Evolutionary conservation across 495 filamentous ascomycete genomes (phyloP).

Genomic region (Podospora conica): DNA sequence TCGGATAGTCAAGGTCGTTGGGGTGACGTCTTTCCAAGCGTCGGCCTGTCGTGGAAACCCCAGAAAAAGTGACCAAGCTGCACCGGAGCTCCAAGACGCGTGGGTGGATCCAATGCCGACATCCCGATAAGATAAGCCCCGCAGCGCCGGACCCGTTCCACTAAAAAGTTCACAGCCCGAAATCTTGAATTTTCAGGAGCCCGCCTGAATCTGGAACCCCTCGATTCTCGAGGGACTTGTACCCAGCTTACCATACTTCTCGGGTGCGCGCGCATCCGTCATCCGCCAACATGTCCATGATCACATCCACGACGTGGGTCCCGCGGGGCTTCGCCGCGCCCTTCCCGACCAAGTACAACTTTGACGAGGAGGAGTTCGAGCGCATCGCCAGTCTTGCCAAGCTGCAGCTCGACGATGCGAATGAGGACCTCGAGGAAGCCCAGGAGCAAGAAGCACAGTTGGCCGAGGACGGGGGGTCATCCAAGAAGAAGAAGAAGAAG

Average conservation of each 20-base stretch:
- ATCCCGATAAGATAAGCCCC: conserved; percentile 34
- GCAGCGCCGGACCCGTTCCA: conserved; percentile 17
- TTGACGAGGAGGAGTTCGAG: conserved; percentile 87
- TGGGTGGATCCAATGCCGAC: neutral
- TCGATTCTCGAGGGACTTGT: neutral
- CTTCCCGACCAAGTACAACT: conserved; percentile 83
- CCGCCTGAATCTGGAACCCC: neutral
- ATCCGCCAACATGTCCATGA: conserved; percentile 57
- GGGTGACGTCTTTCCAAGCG: neutral
- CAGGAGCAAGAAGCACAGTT: conserved; percentile 27
- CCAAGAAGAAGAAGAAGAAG: conserved; percentile 17
- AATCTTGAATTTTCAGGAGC: conserved; percentile 17
- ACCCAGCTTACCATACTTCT: neutral
- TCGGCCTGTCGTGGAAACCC: neutral
- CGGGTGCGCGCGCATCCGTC: neutral
- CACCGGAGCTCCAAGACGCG: conserved; percentile 1
- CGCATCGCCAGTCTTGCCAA: conserved; percentile 86
- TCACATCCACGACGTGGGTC: conserved; percentile 91
- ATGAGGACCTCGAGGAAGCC: conserved; percentile 74
- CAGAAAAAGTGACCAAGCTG: neutral
- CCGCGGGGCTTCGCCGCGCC: conserved; percentile 87
- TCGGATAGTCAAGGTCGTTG: neutral
- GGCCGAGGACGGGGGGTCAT: conserved; percentile 15
- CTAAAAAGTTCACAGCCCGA: conserved; percentile 31
- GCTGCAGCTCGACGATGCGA: conserved; percentile 86